Evolutionary conservation across 148 eudicot genomes (phyloP).

Genomic region (Fallopia convolvulus): DNA sequence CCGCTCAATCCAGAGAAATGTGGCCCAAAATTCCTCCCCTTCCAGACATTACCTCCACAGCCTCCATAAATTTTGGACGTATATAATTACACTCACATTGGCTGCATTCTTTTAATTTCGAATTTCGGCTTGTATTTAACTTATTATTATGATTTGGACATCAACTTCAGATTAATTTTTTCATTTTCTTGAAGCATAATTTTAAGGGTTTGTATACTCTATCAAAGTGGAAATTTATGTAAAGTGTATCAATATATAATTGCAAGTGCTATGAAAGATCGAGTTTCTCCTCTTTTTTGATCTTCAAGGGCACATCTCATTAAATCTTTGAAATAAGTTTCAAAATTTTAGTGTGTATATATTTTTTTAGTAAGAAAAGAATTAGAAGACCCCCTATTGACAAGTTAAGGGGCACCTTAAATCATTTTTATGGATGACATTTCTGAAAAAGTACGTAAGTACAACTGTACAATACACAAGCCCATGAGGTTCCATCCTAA

Average conservation of each 20-base stretch:
- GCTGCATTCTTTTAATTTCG: neutral
- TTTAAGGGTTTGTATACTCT: neutral
- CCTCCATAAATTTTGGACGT: neutral
- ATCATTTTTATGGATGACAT: too few relatives aligned
- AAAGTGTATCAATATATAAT: neutral
- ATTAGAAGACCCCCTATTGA: too few relatives aligned
- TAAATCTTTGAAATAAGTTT: too few relatives aligned
- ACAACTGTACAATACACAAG: too few relatives aligned
- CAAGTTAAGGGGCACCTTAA: too few relatives aligned
- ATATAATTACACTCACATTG: neutral
- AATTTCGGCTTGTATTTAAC: neutral
- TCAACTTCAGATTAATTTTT: neutral
- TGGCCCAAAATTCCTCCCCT: conserved; percentile 1
- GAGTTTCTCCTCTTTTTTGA: neutral
- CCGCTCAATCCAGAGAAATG: conserved; percentile 1
- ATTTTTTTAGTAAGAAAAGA: too few relatives aligned
- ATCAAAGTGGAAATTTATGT: neutral
- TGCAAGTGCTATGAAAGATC: neutral
- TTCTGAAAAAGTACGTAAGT: too few relatives aligned
- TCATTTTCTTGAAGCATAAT: neutral
- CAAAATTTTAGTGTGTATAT: too few relatives aligned
- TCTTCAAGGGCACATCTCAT: neutral
- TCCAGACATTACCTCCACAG: neutral
- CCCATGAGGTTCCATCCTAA: too few relatives aligned
- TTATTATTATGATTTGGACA: neutral